These are phyloP conservation scores for Lippia alba DNA, from an alignment of 305 asterid species.

Conservation along the genomic window DNA sequence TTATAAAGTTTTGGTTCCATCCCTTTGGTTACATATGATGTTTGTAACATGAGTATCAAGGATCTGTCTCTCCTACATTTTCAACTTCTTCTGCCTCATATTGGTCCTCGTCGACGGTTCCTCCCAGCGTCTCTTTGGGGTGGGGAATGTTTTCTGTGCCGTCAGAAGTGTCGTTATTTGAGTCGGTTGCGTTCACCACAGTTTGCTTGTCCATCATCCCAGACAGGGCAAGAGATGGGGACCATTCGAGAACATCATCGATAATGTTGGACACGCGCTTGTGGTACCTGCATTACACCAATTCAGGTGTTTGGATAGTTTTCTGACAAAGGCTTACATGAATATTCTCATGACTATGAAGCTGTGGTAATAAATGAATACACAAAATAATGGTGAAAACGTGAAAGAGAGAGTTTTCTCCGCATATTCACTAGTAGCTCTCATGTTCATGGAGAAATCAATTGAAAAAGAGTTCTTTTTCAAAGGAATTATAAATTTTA, in stretches of 20 bases:
- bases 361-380: no score
- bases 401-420: no score
- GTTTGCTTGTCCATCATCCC: constrained; percentile 82
- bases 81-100: constrained; percentile 11
- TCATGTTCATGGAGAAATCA: not conserved
- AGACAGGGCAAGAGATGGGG: constrained; percentile 78
- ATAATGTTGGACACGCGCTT: constrained; percentile 84
- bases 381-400: no score
- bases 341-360: no score
- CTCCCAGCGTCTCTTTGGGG: constrained; percentile 13
- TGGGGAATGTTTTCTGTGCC: constrained; percentile 35
- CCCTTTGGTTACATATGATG: not conserved
- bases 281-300: constrained; percentile 64
- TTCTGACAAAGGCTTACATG: no score
- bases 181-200: constrained; percentile 50
- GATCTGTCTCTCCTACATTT: not conserved
- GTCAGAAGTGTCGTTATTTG: constrained; percentile 41
- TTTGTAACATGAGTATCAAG: constrained; percentile 9
- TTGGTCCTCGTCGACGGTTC: constrained; percentile 2
- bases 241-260: constrained; percentile 88
- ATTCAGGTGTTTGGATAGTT: no score
- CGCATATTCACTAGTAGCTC: not conserved
- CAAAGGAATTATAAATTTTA: no score
- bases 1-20: not conserved
- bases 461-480: no score